Conservation (phyloP, 805 yeast genomes). For the Starmerella ratchasimensis region DNA sequence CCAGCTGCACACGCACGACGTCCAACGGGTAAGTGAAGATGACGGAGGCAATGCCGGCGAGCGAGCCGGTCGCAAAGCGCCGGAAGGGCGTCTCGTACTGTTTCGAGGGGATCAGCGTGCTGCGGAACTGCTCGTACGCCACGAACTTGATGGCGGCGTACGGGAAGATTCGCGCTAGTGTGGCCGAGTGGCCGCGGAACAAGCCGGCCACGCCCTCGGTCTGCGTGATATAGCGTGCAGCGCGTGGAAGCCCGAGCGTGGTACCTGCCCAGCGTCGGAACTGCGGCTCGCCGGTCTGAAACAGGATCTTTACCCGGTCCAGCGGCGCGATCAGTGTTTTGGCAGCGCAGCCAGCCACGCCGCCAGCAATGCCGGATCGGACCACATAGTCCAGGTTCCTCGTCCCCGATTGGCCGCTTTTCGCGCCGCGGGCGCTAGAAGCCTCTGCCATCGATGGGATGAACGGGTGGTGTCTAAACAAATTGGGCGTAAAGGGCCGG, state of each 20-base stretch:
- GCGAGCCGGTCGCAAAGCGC: conserved; percentile 74
- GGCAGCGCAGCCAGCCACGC: conserved; percentile 90
- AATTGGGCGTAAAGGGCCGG: too few species aligned
- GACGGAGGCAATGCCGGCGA: conserved; percentile 79
- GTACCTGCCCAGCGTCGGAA: conserved; percentile 71
- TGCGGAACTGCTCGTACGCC: conserved; percentile 83
- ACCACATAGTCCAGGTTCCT: conserved; percentile 64
- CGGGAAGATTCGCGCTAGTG: conserved; percentile 80
- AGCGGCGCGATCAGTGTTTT: conserved; percentile 90
- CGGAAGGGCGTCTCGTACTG: conserved; percentile 66
- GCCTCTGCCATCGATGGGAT: too few species aligned
- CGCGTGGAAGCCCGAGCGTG: conserved; percentile 57
- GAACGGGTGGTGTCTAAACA: too few species aligned
- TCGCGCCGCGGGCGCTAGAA: too few species aligned
- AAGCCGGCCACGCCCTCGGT: conserved; percentile 69
- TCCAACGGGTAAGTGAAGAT: conserved; percentile 87
- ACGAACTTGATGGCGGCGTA: conserved; percentile 96
- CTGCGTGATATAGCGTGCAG: conserved; percentile 50
- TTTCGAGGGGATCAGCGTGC: conserved; percentile 60
- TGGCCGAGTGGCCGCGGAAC: conserved; percentile 92
- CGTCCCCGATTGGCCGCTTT: too few species aligned
- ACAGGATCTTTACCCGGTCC: conserved; percentile 85
- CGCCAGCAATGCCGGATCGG: conserved; percentile 85
- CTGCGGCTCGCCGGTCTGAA: conserved; percentile 90
- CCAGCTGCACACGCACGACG: conserved; percentile 76